These are phyloP conservation scores for Mikania micrantha DNA, from an alignment of 129 eudicot species.

Conservation along the genomic window DNA sequence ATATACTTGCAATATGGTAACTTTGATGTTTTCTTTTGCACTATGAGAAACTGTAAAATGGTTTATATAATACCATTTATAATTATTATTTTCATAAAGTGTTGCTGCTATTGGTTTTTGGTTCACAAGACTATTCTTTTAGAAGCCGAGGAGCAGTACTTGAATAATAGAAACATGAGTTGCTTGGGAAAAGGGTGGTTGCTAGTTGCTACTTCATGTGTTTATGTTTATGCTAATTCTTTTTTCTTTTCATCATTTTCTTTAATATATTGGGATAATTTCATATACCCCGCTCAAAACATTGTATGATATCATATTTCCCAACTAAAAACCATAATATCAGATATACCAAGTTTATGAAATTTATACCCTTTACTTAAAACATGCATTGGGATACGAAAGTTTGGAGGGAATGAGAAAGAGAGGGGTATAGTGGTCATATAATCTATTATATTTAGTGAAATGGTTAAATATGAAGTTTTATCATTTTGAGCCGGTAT, in stretches of 20 bases:
- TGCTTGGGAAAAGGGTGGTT: neutral
- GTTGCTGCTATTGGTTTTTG: neutral
- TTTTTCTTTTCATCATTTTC: neutral
- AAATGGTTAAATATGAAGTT: too few relatives aligned
- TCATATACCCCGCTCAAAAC: too few relatives aligned
- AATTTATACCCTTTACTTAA: too few relatives aligned
- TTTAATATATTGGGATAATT: neutral
- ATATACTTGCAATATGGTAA: neutral
- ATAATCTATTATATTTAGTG: too few relatives aligned
- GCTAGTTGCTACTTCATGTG: neutral
- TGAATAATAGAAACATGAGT: conserved; percentile 3
- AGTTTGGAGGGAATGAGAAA: too few relatives aligned
- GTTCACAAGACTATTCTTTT: neutral
- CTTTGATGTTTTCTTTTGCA: conserved; percentile 4
- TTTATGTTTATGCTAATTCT: neutral
- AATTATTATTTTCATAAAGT: neutral
- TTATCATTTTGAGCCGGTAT: too few relatives aligned
- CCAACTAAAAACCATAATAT: too few relatives aligned
- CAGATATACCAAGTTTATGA: too few relatives aligned
- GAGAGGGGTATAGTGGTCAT: too few relatives aligned
- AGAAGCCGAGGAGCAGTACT: neutral
- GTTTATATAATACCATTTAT: neutral
- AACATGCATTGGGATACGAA: too few relatives aligned
- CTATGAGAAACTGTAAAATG: neutral
- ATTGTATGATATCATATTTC: too few relatives aligned